Conservation (phyloP, 352 stramenopile genomes). For the Thalassiosira gravida region DNA sequence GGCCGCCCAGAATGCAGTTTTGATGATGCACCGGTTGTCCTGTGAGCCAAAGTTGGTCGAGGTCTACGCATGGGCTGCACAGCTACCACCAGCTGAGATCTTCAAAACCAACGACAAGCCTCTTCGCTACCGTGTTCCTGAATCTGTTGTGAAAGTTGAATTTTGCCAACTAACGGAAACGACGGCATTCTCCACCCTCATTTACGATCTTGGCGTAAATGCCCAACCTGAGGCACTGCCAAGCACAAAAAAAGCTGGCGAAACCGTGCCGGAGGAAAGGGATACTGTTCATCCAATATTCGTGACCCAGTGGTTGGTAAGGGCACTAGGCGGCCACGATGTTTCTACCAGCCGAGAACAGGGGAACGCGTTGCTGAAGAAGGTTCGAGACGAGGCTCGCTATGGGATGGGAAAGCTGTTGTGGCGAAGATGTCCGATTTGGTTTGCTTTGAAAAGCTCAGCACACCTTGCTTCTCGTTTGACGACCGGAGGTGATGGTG, state of each 20-base stretch:
- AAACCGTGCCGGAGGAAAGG: not conserved
- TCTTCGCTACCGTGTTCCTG: constrained; percentile 7
- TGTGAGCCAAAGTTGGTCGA: not conserved
- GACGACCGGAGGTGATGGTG: not conserved
- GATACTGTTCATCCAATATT: constrained; percentile 6
- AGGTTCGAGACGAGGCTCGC: constrained; percentile 13
- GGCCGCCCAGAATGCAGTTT: constrained; percentile 14
- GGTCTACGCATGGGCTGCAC: constrained; percentile 16
- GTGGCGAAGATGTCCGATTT: constrained; percentile 12
- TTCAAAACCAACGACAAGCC: not conserved
- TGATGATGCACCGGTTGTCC: constrained; percentile 6
- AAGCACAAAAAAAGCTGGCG: not conserved
- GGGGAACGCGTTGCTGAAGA: constrained; percentile 14
- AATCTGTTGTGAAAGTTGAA: constrained; percentile 1
- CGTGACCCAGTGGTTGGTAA: constrained; percentile 12
- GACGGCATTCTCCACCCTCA: not conserved
- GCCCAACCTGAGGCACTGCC: constrained; percentile 10
- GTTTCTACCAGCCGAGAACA: not conserved
- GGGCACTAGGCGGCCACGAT: not conserved
- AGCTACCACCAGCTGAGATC: constrained; percentile 8
- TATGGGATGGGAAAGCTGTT: constrained; percentile 18
- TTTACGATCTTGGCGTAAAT: constrained; percentile 12
- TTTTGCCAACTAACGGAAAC: not conserved
- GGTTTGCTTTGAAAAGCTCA: constrained; percentile 10
- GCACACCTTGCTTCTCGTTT: not conserved